Base-by-base conservation (phyloP, 202 grass and related monocot genomes). In the Alloteropsis angusta region DNA sequence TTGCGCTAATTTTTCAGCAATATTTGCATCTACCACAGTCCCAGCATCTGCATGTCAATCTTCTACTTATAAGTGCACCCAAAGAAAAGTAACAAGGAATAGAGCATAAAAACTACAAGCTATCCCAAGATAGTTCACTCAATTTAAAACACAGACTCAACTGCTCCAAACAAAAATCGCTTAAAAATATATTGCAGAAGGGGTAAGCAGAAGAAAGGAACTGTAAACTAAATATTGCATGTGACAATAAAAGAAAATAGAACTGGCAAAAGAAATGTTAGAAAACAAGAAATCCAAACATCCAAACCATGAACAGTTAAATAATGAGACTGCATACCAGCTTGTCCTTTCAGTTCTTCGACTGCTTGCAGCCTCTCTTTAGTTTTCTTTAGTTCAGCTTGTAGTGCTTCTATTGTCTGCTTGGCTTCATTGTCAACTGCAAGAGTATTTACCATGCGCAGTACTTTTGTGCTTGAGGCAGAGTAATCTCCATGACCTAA, bases 401-500 rank as follows among this genome's bases (percentile, higher is more conserved):
- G 89, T 67, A 98, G 42, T 69, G 89, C 87, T 87, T 98, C 95
- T 81, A 98, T 98, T 75, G 92, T 98, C 80, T 93, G 89, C 72
- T 98, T 98, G 65, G 95, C 80, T 90, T 98, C 95, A 89, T 80
- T 92, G 44, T 98, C 92, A 19, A 97, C 80, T 52, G 87, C 91
- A 65, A 97, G 80, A 78, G 95, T 97, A 85, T 97, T 97, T 42
- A 97, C 80, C 95, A 97, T 97, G 30, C 89, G 77, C 81, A 97
- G 73, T 72, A 97, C 91, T 88, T 97, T 97, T 78, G 95, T 97
- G 85, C 81, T 97, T 43, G 89, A 85, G 60, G 83, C 76, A 77
- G 87, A 90, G 66, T 97, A 97, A 90, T 97, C 95, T 65, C 91
- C 95, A 87, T 97, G 95, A 62, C 95, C 89, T 72, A 97, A 76